Percentiles rank a stretch among this genome's conserved stretches.
phyloP scores from a whole-genome alignment of 2,329 filamentous ascomycete genomes.

The Moelleriella libera region DNA sequence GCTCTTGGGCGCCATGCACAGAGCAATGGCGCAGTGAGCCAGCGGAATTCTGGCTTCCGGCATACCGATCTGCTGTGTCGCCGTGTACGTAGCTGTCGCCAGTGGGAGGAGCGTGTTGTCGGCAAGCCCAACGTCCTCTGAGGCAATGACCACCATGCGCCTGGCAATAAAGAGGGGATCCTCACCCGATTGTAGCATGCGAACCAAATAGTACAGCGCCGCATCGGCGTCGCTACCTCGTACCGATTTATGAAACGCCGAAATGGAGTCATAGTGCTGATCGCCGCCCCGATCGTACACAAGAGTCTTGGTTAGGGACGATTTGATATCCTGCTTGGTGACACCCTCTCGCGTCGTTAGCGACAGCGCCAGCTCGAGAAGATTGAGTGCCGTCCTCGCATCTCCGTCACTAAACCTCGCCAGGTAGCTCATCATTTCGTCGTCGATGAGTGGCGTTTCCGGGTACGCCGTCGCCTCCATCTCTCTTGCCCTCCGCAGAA shows the following conservation, averaged over 20 bases:
- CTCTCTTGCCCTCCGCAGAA: conserved; percentile 61
- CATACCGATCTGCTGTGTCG: conserved; percentile 86
- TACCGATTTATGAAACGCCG: conserved; percentile 90
- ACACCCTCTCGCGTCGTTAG: conserved; percentile 43
- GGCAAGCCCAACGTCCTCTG: conserved; percentile 83
- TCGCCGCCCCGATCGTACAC: conserved; percentile 93
- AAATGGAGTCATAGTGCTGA: conserved; percentile 96
- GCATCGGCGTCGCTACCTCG: conserved; percentile 79
- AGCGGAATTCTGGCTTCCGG: conserved; percentile 89
- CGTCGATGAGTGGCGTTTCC: conserved; percentile 50
- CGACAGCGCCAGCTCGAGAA: conserved; percentile 78
- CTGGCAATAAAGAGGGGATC: conserved; percentile 87
- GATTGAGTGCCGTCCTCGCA: conserved; percentile 80
- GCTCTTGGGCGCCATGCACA: conserved; percentile 71
- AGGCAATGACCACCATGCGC: conserved; percentile 86
- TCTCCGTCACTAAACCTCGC: conserved; percentile 84
- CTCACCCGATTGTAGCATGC: conserved; percentile 92
- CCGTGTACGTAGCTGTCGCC: conserved; percentile 74
- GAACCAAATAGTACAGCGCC: conserved; percentile 81
- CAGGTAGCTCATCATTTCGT: conserved; percentile 67
- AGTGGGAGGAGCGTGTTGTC: conserved; percentile 74
- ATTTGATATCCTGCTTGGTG: conserved; percentile 66
- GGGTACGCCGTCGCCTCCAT: conserved; percentile 35
- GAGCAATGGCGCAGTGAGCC: conserved; percentile 71
- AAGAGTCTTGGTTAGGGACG: conserved; percentile 74